Percentiles rank a stretch among this genome's conserved stretches.
Conservation (phyloP, 371 early-diverging fungal species). For the Syncephalastrum monosporum region DNA sequence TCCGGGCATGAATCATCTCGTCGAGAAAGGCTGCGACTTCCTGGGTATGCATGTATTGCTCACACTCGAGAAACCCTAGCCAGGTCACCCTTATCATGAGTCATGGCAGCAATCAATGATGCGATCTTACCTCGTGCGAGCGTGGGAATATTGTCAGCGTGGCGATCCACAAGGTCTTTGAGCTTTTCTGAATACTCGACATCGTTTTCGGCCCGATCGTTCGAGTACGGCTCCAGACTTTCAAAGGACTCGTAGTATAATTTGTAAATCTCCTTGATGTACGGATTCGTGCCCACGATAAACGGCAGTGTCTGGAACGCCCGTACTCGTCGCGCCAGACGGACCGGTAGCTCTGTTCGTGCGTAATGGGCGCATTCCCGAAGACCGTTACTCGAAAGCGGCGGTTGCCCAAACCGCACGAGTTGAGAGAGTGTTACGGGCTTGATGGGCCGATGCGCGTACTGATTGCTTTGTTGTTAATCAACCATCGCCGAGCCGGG, state of each 20-base stretch:
- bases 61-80: slow-evolving; percentile 56
- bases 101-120: slow-evolving; percentile 1
- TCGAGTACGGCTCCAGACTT: slow-evolving; percentile 56
- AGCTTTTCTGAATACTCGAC: slow-evolving; percentile 63
- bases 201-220: slow-evolving; percentile 41
- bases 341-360: slow-evolving; percentile 77
- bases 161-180: slow-evolving; percentile 70
- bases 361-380: slow-evolving; percentile 66
- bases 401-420: slow-evolving; percentile 66
- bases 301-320: slow-evolving; percentile 86
- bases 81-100: not conserved
- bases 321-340: slow-evolving; percentile 78
- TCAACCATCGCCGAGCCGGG: not conserved
- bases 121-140: slow-evolving; percentile 68
- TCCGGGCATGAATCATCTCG: slow-evolving; percentile 90
- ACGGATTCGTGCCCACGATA: slow-evolving; percentile 91
- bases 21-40: slow-evolving; percentile 80
- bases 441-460: slow-evolving; percentile 61
- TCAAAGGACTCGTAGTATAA: slow-evolving; percentile 85
- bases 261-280: slow-evolving; percentile 75
- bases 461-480: slow-evolving; percentile 18
- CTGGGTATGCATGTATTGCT: slow-evolving; percentile 81
- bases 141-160: slow-evolving; percentile 83
- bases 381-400: slow-evolving; percentile 36
- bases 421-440: slow-evolving; percentile 84